A percentile compares a stretch with the other conserved stretches of the same genome.
phyloP scores from a whole-genome alignment of 306 rosid species.

The Oemleria cerasiformis region DNA sequence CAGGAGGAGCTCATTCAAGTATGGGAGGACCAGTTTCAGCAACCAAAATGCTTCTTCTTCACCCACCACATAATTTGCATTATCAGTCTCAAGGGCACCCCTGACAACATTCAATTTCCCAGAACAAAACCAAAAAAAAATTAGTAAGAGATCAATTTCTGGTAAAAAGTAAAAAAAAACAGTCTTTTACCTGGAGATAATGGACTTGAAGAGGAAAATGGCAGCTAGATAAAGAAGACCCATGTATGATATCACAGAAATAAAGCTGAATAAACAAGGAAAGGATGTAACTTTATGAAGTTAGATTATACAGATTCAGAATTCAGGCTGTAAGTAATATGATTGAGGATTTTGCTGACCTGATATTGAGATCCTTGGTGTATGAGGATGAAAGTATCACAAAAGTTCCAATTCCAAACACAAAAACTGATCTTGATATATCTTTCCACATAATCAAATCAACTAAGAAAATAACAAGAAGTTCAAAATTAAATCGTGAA shows the following conservation, averaged over 20 bases:
- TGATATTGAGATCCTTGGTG: conserved; percentile 62
- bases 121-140: conserved; percentile 2
- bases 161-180: background rate
- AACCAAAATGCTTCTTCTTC: conserved; percentile 88
- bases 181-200: conserved; percentile 56
- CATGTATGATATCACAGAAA: conserved; percentile 70
- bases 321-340: background rate
- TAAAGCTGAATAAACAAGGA: conserved; percentile 50
- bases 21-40: conserved; percentile 64
- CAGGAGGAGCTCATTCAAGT: conserved; percentile 61
- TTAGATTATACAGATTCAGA: background rate
- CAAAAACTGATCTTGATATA: conserved; percentile 72
- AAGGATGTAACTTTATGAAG: conserved; percentile 2
- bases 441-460: conserved; percentile 93
- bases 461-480: conserved; percentile 37
- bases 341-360: conserved; percentile 39
- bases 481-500: background rate
- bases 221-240: conserved; percentile 74
- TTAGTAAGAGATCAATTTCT: conserved; percentile 3
- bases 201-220: conserved; percentile 70
- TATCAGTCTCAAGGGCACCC: conserved; percentile 48
- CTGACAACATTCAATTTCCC: conserved; percentile 28
- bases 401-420: conserved; percentile 73
- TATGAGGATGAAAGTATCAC: conserved; percentile 63
- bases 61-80: conserved; percentile 51